Conservation (phyloP, 345 rosid species). For the Populus tremula region DNA sequence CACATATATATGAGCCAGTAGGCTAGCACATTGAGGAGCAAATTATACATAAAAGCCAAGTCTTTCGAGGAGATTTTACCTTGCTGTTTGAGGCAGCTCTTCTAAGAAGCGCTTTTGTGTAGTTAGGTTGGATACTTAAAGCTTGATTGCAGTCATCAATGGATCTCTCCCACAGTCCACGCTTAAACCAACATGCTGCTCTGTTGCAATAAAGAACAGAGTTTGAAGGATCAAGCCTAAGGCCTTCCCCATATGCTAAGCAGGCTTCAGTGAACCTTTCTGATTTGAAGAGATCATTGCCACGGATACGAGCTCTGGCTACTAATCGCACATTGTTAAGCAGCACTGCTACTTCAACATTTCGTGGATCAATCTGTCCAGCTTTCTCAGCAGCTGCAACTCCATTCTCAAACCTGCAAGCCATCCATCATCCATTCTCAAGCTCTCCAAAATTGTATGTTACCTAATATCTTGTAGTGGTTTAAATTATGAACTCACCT, state of each 20-base stretch:
- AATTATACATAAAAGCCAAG: not conserved
- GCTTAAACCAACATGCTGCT: slow-evolving; percentile 93
- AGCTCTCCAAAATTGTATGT: slow-evolving; percentile 8
- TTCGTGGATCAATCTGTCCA: slow-evolving; percentile 61
- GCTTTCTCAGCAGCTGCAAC: slow-evolving; percentile 77
- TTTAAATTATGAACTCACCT: slow-evolving; percentile 54
- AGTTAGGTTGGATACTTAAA: slow-evolving; percentile 61
- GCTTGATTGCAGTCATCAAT: slow-evolving; percentile 81
- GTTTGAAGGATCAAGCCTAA: slow-evolving; percentile 75
- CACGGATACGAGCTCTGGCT: slow-evolving; percentile 70
- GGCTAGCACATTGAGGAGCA: not conserved
- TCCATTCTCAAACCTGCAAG: slow-evolving; percentile 97
- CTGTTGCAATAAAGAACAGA: slow-evolving; percentile 72
- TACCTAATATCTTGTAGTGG: slow-evolving; percentile 12
- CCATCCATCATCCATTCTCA: slow-evolving; percentile 41
- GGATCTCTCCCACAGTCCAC: slow-evolving; percentile 79
- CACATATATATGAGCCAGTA: not conserved
- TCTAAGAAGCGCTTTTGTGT: slow-evolving; percentile 73
- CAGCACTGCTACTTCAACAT: slow-evolving; percentile 59
- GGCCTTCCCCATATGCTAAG: slow-evolving; percentile 86
- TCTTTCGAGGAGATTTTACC: slow-evolving; percentile 36
- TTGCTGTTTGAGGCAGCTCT: slow-evolving; percentile 85
- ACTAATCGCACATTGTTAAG: slow-evolving; percentile 64
- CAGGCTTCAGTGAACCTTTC: slow-evolving; percentile 97
- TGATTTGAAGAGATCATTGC: slow-evolving; percentile 86